Conservation (phyloP, 495 filamentous ascomycete genomes). For the Neurospora sp. region DNA sequence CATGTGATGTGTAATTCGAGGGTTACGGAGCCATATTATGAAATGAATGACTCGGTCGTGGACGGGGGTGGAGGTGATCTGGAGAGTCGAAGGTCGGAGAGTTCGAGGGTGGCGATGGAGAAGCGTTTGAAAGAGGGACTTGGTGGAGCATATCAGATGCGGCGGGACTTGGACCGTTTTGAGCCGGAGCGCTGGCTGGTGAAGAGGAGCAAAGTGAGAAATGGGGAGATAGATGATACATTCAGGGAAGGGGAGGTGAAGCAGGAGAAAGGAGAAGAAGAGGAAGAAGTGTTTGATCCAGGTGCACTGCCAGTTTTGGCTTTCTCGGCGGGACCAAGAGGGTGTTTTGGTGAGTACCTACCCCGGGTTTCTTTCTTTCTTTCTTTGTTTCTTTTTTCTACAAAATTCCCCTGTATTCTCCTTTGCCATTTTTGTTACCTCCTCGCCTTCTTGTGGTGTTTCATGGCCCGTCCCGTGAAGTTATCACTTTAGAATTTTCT, state of each 20-base stretch:
- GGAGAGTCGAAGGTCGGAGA: conserved; percentile 14
- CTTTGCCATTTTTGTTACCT: no score
- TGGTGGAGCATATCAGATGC: conserved; percentile 4
- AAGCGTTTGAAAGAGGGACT: conserved; percentile 11
- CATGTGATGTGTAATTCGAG: conserved; percentile 16
- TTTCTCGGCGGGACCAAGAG: conserved; percentile 16
- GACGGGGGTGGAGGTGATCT: neutral
- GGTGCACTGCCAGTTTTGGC: conserved; percentile 11
- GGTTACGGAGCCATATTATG: conserved; percentile 7
- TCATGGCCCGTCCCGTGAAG: no score
- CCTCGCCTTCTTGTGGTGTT: no score
- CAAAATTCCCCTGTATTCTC: no score
- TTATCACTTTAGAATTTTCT: no score
- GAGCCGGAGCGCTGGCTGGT: conserved; percentile 24
- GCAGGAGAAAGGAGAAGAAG: no score
- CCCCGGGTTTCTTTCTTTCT: neutral
- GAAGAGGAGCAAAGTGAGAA: conserved; percentile 5
- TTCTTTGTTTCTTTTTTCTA: no score
- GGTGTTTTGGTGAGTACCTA: conserved; percentile 13
- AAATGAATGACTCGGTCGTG: no score
- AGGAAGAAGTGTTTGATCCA: conserved; percentile 15
- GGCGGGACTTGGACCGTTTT: conserved; percentile 15
- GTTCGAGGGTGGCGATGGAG: conserved; percentile 6
- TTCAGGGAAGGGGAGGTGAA: no score
- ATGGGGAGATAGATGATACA: conserved; percentile 1